A percentile compares a stretch with the other conserved stretches of the same genome.
These are phyloP conservation scores for Nicotiana tabacum DNA, from an alignment of 257 asterid genomes.

Conservation along the genomic window DNA sequence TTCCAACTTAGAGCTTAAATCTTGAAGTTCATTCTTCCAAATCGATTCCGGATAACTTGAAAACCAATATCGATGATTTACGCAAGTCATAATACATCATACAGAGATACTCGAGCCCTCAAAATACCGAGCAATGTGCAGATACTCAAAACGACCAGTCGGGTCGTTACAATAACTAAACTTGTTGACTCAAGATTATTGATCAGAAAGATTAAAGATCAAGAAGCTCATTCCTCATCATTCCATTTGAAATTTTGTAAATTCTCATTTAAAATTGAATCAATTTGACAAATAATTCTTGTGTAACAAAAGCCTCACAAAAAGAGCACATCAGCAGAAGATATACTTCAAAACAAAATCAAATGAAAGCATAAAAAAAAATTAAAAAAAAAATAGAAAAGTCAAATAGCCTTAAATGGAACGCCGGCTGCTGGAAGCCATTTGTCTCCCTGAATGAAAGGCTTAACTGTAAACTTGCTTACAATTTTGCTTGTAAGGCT, in stretches of 20 bases:
- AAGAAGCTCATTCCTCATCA: neutral
- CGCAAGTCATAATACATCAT: too few species aligned
- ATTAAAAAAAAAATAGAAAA: neutral
- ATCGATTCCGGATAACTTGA: too few species aligned
- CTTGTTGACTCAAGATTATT: neutral
- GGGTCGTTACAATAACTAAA: too few species aligned
- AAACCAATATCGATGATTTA: too few species aligned
- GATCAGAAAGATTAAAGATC: neutral
- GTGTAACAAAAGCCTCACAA: neutral
- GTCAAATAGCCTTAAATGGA: constrained; percentile 28
- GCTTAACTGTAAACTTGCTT: constrained; percentile 53
- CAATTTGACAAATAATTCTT: constrained; percentile 5
- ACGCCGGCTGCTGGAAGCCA: constrained; percentile 61
- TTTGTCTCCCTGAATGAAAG: constrained; percentile 44
- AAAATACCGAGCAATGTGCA: too few species aligned
- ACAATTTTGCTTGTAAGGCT: constrained; percentile 36
- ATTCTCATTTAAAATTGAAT: neutral
- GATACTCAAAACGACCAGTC: too few species aligned
- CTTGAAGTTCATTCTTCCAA: too few species aligned
- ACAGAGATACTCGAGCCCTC: too few species aligned
- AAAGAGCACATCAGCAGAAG: neutral
- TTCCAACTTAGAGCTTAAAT: too few species aligned
- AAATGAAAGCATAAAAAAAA: neutral
- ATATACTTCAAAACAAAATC: neutral
- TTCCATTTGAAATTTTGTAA: neutral